Evolutionary conservation across 1,284 basidiomycete species (phyloP).

Genomic region (Fomitopsis pinicola): DNA sequence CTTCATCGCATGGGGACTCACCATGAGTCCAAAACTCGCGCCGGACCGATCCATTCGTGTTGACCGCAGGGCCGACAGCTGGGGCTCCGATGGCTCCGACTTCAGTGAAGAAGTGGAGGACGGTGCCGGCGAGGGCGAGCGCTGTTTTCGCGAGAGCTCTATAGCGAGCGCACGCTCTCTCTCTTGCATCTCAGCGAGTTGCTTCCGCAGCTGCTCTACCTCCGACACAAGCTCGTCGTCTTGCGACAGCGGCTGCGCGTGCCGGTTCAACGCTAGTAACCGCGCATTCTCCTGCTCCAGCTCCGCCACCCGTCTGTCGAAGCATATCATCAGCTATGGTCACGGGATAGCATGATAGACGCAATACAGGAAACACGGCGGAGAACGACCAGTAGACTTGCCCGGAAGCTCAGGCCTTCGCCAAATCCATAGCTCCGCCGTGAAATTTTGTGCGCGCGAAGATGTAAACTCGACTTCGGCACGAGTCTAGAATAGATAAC

Average conservation of each 20-base stretch:
- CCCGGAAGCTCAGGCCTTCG: too few species aligned
- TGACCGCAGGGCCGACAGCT: conserved; percentile 38
- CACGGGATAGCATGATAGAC: neutral
- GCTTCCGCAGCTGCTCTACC: conserved; percentile 60
- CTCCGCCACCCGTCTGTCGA: conserved; percentile 62
- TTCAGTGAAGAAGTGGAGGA: conserved; percentile 38
- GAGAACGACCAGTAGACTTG: too few species aligned
- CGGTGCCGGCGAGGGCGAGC: conserved; percentile 19
- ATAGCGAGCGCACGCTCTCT: conserved; percentile 62
- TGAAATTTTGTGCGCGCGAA: too few species aligned
- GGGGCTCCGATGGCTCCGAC: conserved; percentile 46
- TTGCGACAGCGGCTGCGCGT: conserved; percentile 27
- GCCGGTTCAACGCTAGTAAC: conserved; percentile 48
- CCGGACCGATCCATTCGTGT: conserved; percentile 45
- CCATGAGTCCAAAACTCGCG: conserved; percentile 68
- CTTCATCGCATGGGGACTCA: conserved; percentile 28
- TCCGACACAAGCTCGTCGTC: conserved; percentile 45
- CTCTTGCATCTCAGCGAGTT: conserved; percentile 59
- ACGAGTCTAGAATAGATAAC: neutral
- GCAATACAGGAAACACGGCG: neutral
- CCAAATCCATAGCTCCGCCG: too few species aligned
- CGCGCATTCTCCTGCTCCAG: conserved; percentile 76
- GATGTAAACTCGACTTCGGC: too few species aligned
- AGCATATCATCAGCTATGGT: neutral
- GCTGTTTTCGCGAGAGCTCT: conserved; percentile 41